Base-by-base conservation (phyloP, 176 grass and related monocot genomes). In the Oryza officinalis region DNA sequence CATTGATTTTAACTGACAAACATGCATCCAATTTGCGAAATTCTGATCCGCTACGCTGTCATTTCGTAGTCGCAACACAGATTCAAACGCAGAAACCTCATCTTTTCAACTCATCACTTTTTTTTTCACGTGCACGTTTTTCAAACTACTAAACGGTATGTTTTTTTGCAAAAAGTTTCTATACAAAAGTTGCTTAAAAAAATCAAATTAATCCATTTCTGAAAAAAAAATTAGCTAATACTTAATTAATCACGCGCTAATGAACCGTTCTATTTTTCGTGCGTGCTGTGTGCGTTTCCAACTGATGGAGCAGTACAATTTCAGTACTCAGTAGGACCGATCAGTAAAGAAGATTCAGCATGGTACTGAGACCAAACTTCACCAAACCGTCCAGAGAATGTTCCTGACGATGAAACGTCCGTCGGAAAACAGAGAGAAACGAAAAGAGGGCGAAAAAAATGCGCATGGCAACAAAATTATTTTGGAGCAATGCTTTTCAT, bases 301-400 rank as follows among this genome's bases (percentile, higher is more conserved):
- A 33, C 15, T 32, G 11, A 30, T 75, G 52, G 27, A 65, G 41
- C 70, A 46, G 5, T 3, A 17, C 43, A 72, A 47, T 69, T 69
- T 26, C 44, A 9, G 12, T 69, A 40, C 32, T 23, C 5, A 32
- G 54, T 76, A 59, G 47, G 17, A 32, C 74, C 15, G 61, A 50
- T 63, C 38, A 2, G 52, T 9, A 45, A 47, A 52, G 57, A 86
- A 81, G 27, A 76, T 61, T 80, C 69, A 80, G 22, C 59, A 38
- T 8, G 20, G 13, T 47, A n/a, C 1, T 31, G 60, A 74, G 60
- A 65, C n/a, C 14, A n/a, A 20, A 20, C 17, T 54, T 54, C 50
- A 54, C 4, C 50, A 54, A 25, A 66, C 40, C 6, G 40, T 26
- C 4, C 27, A 8, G 40, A 38, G 8, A 70, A 27, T 27, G 47